phyloP scores from a whole-genome alignment of 139 green algal genomes.

The Monoraphidium neglectum region DNA sequence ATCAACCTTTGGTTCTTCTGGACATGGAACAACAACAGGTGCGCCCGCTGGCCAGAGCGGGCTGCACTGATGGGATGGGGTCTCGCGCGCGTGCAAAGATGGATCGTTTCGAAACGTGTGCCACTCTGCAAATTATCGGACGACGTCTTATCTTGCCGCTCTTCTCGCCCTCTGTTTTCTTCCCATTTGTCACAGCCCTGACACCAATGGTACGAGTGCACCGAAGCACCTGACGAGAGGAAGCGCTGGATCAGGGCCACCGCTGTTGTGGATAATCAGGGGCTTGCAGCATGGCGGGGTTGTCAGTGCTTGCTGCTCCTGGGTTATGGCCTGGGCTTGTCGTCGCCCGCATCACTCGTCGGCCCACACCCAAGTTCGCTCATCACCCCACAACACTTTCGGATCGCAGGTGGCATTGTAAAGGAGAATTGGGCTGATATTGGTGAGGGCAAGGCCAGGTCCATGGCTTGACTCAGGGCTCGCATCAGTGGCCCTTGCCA shows the following conservation, averaged over 20 bases:
- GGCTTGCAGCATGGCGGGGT: too few relatives aligned
- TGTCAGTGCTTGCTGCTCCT: too few relatives aligned
- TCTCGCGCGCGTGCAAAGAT: background rate
- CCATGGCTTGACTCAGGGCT: background rate
- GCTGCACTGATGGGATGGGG: background rate
- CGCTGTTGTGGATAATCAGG: too few relatives aligned
- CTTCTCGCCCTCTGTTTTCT: background rate
- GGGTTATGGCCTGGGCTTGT: too few relatives aligned
- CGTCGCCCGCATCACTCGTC: too few relatives aligned
- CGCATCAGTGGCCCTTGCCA: background rate
- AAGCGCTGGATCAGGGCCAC: too few relatives aligned
- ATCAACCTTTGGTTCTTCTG: slow-evolving; percentile 28
- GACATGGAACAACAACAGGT: slow-evolving; percentile 1
- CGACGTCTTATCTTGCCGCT: background rate
- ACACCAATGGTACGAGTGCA: too few relatives aligned
- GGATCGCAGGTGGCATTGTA: too few relatives aligned
- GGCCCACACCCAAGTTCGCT: too few relatives aligned
- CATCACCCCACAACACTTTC: too few relatives aligned
- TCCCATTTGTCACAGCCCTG: slow-evolving; percentile 5
- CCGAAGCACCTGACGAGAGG: too few relatives aligned
- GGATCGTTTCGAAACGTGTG: background rate
- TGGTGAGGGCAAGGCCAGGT: background rate
- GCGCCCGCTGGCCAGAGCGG: background rate
- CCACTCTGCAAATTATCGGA: too few relatives aligned
- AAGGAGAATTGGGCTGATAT: background rate